Base-by-base conservation (phyloP, 129 eudicot species). In the Artemisia tridentata region DNA sequence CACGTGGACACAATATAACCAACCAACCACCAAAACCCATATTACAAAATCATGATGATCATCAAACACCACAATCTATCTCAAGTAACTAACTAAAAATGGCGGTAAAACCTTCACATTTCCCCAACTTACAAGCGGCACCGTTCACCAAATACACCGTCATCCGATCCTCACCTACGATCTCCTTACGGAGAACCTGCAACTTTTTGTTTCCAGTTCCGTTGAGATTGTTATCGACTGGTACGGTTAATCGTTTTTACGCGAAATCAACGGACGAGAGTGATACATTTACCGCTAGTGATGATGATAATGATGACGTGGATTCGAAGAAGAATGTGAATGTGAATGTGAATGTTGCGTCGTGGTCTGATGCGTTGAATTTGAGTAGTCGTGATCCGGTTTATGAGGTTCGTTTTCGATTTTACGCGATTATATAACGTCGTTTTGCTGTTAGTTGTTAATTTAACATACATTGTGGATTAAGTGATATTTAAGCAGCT, bases 331-430 rank as follows among this genome's bases (percentile, higher is more conserved):
- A 78, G 80, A 74, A 51, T 38, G 41, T 31, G 7, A 34, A 34
- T 25, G 38, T 29, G 38, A 29, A 29, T 38, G 45, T 38, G 45
- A 38, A 38, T 34, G 43, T 70, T 43, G 19, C 80, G 27, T 70
- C 85, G 12, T 72, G 79, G 49, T 48, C 82, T 66, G 86, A 83
- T 75, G 82, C 84, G 51, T 81, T 85, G 41, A 81, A 88, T 14
- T 75, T 86, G 16, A 87, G 91, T 54, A 88, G 89, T 72, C 99
- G 96, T 18, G 97, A 95, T 69, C 99, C 96, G 11, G 82, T 95
- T 65, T 90, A 95, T 34, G 97, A 90, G 99, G 99, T 93, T 46
- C 21, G 76, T 64, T 76, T 76, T 49, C 25, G 41, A 62, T 72
- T 27, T 72, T 18, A 48, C 49, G 1, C 23, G 23, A 21, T 0